Conservation (phyloP, 2,329 filamentous ascomycete genomes). For the Trichophyton benhamiae region DNA sequence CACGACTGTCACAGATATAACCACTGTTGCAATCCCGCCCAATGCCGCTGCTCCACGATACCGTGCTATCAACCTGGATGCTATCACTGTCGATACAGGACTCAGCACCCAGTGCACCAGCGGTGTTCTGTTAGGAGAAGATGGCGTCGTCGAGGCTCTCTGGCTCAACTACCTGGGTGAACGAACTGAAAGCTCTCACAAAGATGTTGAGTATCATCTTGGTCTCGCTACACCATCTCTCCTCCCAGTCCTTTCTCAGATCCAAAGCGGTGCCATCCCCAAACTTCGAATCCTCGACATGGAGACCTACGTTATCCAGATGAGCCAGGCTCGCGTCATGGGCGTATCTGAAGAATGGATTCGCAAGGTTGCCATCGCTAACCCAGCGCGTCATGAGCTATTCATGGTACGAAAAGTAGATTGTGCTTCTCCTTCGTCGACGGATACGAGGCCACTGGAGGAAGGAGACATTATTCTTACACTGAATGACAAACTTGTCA, state of each 20-base stretch:
- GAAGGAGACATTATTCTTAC: constrained; percentile 91
- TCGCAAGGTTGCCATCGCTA: constrained; percentile 71
- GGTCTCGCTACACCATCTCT: constrained; percentile 81
- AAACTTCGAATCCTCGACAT: constrained; percentile 83
- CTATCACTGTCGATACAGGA: constrained; percentile 90
- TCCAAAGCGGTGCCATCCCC: constrained; percentile 63
- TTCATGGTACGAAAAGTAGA: constrained; percentile 96
- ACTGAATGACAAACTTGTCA: constrained; percentile 83
- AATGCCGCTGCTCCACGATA: constrained; percentile 87
- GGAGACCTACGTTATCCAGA: constrained; percentile 88
- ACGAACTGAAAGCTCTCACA: constrained; percentile 60
- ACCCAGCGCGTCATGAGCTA: constrained; percentile 84
- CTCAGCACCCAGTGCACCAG: constrained; percentile 85
- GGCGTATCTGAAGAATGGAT: constrained; percentile 96
- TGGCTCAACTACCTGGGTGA: constrained; percentile 97
- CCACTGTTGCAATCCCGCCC: constrained; percentile 88
- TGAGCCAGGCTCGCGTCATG: constrained; percentile 95
- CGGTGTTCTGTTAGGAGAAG: constrained; percentile 77
- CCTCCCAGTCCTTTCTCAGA: constrained; percentile 74
- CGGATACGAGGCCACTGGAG: constrained; percentile 51
- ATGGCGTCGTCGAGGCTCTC: constrained; percentile 84
- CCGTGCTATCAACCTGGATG: constrained; percentile 87
- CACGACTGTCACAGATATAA: constrained; percentile 92
- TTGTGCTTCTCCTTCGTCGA: constrained; percentile 40
- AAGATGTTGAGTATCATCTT: constrained; percentile 93